Evolutionary conservation across 768 basidiomycete genomes (phyloP).

Genomic region (Xanthoconium stramineum): DNA sequence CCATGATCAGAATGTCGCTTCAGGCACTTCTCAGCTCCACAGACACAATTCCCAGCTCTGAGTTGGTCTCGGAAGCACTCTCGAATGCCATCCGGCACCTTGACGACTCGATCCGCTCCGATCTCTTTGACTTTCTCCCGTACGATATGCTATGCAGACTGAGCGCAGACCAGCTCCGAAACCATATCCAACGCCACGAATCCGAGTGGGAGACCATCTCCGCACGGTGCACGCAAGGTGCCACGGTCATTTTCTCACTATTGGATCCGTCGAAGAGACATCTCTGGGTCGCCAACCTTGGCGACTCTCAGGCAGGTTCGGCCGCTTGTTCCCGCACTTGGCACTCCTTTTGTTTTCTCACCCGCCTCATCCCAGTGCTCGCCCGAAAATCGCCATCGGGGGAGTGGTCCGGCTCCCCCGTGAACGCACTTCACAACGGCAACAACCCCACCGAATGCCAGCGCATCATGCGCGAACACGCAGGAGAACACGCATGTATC

Average conservation of each 20-base stretch:
- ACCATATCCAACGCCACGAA: slow-evolving; percentile 36
- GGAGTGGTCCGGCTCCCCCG: slow-evolving; percentile 16
- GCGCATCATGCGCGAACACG: slow-evolving; percentile 31
- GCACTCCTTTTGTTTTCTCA: slow-evolving; percentile 2
- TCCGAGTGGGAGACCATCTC: slow-evolving; percentile 36
- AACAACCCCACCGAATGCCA: slow-evolving; percentile 25
- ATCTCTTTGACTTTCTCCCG: slow-evolving; percentile 45
- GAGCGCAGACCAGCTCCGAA: slow-evolving; percentile 38
- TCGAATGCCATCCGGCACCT: slow-evolving; percentile 36
- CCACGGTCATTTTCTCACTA: slow-evolving; percentile 32
- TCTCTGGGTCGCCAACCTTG: slow-evolving; percentile 34
- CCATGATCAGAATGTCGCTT: slow-evolving; percentile 38
- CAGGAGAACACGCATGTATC: slow-evolving; percentile 30
- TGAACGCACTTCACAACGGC: slow-evolving; percentile 33
- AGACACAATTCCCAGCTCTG: slow-evolving; percentile 22
- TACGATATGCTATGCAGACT: slow-evolving; percentile 32
- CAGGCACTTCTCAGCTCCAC: slow-evolving; percentile 30
- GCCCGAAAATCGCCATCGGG: slow-evolving; percentile 17
- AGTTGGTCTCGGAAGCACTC: slow-evolving; percentile 39
- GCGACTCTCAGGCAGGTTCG: slow-evolving; percentile 35
- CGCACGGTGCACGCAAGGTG: slow-evolving; percentile 32
- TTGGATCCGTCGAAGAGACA: slow-evolving; percentile 27
- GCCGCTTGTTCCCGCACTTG: background rate
- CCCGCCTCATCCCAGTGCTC: slow-evolving; percentile 14
- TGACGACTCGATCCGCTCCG: slow-evolving; percentile 43